Evolutionary conservation across 495 filamentous ascomycete species (phyloP), one percentile per base, ranked within the genome.

Genomic region (Trichoderma asperelloides): DNA sequence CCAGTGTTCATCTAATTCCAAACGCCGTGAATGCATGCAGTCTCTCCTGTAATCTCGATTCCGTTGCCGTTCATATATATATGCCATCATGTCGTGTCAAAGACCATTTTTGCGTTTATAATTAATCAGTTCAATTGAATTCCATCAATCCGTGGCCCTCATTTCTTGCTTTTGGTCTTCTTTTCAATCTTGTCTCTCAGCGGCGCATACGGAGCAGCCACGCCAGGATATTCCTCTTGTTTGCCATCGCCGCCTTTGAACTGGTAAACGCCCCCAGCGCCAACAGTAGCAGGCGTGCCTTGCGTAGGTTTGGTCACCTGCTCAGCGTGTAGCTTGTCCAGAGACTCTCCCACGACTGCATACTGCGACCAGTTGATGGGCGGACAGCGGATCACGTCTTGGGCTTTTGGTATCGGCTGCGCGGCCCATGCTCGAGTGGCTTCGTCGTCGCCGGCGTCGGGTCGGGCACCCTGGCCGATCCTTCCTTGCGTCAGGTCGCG

Each of bases 361-460:
- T 97, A 97, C 73, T 96, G 91, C 7, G 86, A 85, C 93, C 93
- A 97, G 78, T 96, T 96, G 68, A 97, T 85, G 2, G 91, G 88
- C 28, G 93, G 93, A 79, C 86, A 89, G 41, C 92, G 88, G 11
- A 95, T 86, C 2, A 97, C 79, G 70, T 87, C 92, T 78, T 97
- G 93, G n/a, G 90, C 86, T 23, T 80, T 81, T 0, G 93, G 92
- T 1, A 97, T 83, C 6, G 65, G 62, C 55, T 64, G 65, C 47
- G 55, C 16, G 8, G 28, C 16, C 55, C 55, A 60, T 18, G 55
- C n/a, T 41, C 39, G 49, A 65, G n/a, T 40, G 64, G 33, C 62
- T 55, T 72, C 70, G 67, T 33, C 41, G 49, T 28, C 37, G 62
- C 60, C 62, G 62, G 37, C 65, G 55, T 41, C 27, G 43, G 60